Conservation (phyloP, 2,329 filamentous ascomycete species). For the Xylaria sp. region DNA sequence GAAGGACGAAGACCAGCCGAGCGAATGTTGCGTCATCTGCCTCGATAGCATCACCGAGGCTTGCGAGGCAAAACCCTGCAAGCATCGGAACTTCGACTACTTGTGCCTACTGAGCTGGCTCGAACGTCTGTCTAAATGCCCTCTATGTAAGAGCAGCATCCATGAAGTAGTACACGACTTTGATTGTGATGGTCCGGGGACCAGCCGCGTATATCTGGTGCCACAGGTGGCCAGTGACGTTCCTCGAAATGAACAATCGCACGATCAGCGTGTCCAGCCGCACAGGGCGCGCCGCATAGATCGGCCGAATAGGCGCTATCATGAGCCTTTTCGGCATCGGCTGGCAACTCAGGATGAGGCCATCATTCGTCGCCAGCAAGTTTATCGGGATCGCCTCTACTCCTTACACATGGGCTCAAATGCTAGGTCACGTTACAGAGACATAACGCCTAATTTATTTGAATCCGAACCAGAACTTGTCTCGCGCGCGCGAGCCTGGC, state of each 20-base stretch:
- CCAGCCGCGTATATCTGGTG: slow-evolving; percentile 69
- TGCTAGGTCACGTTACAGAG: slow-evolving; percentile 77
- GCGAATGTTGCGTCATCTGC: slow-evolving; percentile 83
- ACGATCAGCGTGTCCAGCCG: slow-evolving; percentile 14
- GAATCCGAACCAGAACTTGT: slow-evolving; percentile 72
- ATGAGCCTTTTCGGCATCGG: slow-evolving; percentile 24
- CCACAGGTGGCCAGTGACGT: slow-evolving; percentile 46
- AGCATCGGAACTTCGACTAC: slow-evolving; percentile 85
- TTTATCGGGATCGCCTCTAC: slow-evolving; percentile 79
- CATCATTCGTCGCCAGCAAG: slow-evolving; percentile 70
- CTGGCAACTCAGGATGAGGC: slow-evolving; percentile 45
- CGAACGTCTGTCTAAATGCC: slow-evolving; percentile 76
- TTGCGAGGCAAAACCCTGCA: slow-evolving; percentile 79
- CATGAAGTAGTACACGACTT: slow-evolving; percentile 74
- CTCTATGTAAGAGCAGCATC: slow-evolving; percentile 75
- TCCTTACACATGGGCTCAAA: slow-evolving; percentile 88
- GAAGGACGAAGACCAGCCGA: slow-evolving; percentile 45
- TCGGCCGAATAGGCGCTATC: slow-evolving; percentile 30
- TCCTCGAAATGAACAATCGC: slow-evolving; percentile 25
- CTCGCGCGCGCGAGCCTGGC: slow-evolving; percentile 81
- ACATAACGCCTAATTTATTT: slow-evolving; percentile 76
- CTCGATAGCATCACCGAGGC: slow-evolving; percentile 78
- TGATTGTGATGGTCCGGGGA: slow-evolving; percentile 56
- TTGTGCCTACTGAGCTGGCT: slow-evolving; percentile 87
- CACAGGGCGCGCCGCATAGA: neutral